A percentile compares a stretch with the other conserved stretches of the same genome.
phyloP scores from a whole-genome alignment of 2,329 filamentous ascomycete species.

The Trichoderma endophyticum region DNA sequence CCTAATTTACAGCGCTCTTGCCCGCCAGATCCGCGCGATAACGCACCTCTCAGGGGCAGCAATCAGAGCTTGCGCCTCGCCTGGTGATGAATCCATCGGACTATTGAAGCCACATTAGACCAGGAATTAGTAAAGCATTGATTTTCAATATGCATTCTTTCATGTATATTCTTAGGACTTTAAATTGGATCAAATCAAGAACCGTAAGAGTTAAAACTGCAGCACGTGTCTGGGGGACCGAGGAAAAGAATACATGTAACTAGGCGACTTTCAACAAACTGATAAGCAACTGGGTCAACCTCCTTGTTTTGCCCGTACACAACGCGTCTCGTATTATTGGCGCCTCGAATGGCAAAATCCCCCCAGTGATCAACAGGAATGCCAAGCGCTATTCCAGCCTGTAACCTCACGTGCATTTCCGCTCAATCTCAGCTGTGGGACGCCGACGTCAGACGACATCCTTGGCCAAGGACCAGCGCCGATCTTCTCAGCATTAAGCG shows the following conservation, averaged over 20 bases:
- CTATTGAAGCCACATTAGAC: background rate
- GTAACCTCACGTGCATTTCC: slow-evolving; percentile 5
- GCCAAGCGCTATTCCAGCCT: background rate
- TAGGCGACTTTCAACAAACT: background rate
- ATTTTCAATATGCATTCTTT: background rate
- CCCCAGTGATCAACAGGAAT: background rate
- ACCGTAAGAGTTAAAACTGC: background rate
- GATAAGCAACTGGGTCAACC: background rate
- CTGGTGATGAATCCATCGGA: background rate
- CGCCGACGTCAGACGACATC: slow-evolving; percentile 15
- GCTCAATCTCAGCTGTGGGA: slow-evolving; percentile 1
- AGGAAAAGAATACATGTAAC: background rate
- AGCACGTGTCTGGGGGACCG: background rate
- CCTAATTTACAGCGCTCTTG: slow-evolving; percentile 16
- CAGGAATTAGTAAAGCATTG: background rate
- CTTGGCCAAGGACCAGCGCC: background rate
- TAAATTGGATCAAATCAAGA: background rate
- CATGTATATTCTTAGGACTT: background rate
- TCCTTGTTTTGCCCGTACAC: background rate
- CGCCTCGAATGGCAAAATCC: background rate
- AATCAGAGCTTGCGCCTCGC: background rate
- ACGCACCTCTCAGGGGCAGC: slow-evolving; percentile 13
- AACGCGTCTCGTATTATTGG: background rate
- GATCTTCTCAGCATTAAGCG: slow-evolving; percentile 6
- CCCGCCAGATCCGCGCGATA: slow-evolving; percentile 14